Conservation (phyloP, 1,139 yeast species). For the Sugiyamaella neomexicana region DNA sequence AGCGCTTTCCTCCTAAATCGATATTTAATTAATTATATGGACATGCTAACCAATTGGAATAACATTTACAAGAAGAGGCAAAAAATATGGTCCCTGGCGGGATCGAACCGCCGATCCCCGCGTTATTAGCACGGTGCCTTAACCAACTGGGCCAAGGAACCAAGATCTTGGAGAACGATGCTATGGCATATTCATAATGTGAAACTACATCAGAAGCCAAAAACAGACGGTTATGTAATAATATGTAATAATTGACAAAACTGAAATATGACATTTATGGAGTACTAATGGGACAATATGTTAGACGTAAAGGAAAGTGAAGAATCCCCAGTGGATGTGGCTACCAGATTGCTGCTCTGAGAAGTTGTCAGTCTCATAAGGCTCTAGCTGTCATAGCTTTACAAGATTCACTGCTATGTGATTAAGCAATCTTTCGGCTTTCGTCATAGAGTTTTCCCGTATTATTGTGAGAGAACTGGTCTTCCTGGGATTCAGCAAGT, state of each 20-base stretch:
- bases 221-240: background rate
- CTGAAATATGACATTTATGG: background rate
- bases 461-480: too few relatives aligned
- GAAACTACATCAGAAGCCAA: background rate
- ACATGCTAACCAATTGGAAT: background rate
- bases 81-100: constrained; percentile 14
- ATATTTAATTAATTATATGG: too few relatives aligned
- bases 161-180: constrained; percentile 14
- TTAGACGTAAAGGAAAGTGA: too few relatives aligned
- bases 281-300: background rate
- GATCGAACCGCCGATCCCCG: constrained; percentile 17
- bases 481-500: too few relatives aligned
- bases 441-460: too few relatives aligned
- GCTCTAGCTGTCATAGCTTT: too few relatives aligned
- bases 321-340: too few relatives aligned
- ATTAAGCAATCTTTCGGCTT: too few relatives aligned
- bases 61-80: background rate
- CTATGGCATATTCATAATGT: background rate
- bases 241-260: background rate
- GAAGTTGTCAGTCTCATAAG: too few relatives aligned
- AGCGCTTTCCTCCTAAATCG: background rate
- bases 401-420: too few relatives aligned
- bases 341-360: too few relatives aligned
- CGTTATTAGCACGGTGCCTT: constrained; percentile 17
- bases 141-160: constrained; percentile 17